Conservation (phyloP, 225 moss, liverwort and hornwort species). For the Bryoerythrophyllum caledonicum region DNA sequence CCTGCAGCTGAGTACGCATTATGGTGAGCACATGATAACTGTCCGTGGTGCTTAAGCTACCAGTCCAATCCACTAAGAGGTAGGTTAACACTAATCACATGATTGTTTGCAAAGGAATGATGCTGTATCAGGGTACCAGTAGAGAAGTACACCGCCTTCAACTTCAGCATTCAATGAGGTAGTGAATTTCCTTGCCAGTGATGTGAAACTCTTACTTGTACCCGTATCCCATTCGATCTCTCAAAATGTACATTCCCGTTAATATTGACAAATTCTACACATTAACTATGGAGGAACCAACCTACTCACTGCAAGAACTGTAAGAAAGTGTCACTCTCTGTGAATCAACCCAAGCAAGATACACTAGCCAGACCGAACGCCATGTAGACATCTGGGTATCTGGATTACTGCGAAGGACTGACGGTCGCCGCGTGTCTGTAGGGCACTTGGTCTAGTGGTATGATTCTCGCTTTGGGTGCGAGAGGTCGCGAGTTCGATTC, state of each 20-base stretch:
- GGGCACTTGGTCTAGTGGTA: conserved; percentile 24
- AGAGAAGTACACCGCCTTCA: background rate
- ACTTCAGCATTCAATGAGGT: background rate
- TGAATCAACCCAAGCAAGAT: too few relatives aligned
- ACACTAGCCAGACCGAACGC: too few relatives aligned
- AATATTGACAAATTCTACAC: background rate
- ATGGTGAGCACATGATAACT: background rate
- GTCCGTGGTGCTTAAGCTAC: background rate
- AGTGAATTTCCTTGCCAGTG: background rate
- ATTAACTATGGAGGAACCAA: background rate
- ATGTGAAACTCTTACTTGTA: too few relatives aligned
- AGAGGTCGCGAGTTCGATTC: conserved; percentile 21
- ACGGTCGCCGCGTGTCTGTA: too few relatives aligned
- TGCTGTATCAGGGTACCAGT: background rate
- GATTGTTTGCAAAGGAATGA: background rate
- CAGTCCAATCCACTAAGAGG: background rate
- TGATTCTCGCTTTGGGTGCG: conserved; percentile 23
- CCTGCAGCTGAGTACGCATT: background rate
- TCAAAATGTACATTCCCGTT: too few relatives aligned
- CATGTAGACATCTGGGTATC: too few relatives aligned
- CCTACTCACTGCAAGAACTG: background rate
- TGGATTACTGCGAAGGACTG: too few relatives aligned
- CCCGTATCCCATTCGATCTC: background rate
- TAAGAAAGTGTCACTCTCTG: background rate
- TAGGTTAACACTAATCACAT: background rate